These are phyloP conservation scores for Helicocarpus griseus DNA, from an alignment of 2,329 filamentous ascomycete species.

Conservation along the genomic window DNA sequence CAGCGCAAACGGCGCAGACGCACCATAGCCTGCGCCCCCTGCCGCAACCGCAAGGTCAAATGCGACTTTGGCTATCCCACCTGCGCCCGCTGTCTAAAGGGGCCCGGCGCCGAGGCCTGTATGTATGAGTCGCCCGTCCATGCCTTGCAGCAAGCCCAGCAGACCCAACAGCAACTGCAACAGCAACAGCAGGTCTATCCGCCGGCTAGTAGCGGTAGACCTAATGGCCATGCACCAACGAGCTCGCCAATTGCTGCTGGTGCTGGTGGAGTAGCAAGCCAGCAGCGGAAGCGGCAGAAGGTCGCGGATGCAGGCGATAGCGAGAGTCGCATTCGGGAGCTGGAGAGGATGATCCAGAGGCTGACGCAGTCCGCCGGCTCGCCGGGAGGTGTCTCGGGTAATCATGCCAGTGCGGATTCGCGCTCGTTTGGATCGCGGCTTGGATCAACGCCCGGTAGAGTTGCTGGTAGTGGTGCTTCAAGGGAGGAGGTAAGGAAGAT, in stretches of 20 bases:
- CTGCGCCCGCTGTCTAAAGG: constrained; percentile 2
- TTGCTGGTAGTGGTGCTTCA: background rate
- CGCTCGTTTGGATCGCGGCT: background rate
- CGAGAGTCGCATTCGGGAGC: background rate
- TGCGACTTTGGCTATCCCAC: constrained; percentile 29
- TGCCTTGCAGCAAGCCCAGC: background rate
- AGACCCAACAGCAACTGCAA: background rate
- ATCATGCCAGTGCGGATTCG: background rate
- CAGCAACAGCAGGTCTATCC: background rate
- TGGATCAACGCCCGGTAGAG: background rate
- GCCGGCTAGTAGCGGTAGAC: background rate
- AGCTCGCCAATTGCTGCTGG: background rate
- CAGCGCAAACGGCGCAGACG: constrained; percentile 30
- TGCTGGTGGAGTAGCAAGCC: background rate
- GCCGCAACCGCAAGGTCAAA: constrained; percentile 33
- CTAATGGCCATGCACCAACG: background rate
- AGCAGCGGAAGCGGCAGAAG: no score
- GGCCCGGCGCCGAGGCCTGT: constrained; percentile 8
- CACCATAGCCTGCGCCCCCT: constrained; percentile 33
- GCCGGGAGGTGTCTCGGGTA: background rate
- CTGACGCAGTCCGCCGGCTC: background rate
- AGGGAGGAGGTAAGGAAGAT: background rate
- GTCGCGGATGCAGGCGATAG: no score
- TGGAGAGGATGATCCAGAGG: background rate
- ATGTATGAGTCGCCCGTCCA: constrained; percentile 8